Conservation (phyloP, 352 stramenopile species). For the Pythium pyrilobum region DNA sequence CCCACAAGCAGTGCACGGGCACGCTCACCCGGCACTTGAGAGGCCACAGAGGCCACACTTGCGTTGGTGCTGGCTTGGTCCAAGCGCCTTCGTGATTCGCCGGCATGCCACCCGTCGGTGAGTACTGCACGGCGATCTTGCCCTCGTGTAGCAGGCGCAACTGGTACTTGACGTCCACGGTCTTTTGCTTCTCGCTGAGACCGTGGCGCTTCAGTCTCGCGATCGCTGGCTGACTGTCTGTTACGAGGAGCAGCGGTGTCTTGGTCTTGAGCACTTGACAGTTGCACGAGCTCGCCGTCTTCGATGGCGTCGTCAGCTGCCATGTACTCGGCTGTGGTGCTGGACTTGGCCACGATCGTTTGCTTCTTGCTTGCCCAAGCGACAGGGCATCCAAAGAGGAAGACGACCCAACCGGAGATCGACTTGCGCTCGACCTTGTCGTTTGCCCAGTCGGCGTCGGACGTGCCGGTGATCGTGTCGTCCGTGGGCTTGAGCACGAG, state of each 20-base stretch:
- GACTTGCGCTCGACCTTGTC: conserved; percentile 14
- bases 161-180: not conserved
- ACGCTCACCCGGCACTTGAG: not conserved
- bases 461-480: not conserved
- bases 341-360: conserved; percentile 14
- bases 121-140: not conserved
- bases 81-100: conserved; percentile 28
- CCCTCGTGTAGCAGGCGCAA: not conserved
- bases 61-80: too few species aligned
- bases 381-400: conserved; percentile 5
- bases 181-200: conserved; percentile 11
- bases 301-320: conserved; percentile 2
- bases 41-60: conserved; percentile 1
- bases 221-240: conserved; percentile 17
- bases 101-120: not conserved
- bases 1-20: not conserved
- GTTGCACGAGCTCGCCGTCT: not conserved
- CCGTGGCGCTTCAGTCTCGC: not conserved
- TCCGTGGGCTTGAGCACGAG: not conserved
- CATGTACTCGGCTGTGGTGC: conserved; percentile 12
- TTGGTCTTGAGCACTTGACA: not conserved
- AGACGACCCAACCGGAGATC: conserved; percentile 10
- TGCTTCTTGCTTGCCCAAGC: conserved; percentile 15
- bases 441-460: conserved; percentile 15
- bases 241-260: conserved; percentile 3